Base-by-base conservation (phyloP, 176 grass and related monocot genomes). In the Rhipidocladum racemiflorum region DNA sequence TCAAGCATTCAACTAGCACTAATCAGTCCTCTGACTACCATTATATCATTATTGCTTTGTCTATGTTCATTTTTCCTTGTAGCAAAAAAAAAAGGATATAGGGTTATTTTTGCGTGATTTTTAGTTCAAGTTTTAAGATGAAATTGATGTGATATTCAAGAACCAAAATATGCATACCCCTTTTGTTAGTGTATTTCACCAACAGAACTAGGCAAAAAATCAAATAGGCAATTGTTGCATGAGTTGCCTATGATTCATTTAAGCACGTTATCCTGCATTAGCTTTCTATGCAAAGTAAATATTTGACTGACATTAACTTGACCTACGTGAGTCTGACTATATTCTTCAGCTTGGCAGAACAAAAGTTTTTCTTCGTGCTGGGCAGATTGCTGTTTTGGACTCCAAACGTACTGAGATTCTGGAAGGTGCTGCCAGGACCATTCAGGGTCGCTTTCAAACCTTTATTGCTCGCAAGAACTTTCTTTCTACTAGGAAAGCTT, bases 301-400 rank as follows among this genome's bases (percentile, higher is more conserved):
- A 59, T 66, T 56, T 75, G 14, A 67, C 29, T 87, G 28, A 20
- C 30, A 14, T 83, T 28, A 43, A n/a, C 15, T 48, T 23, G 16
- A 74, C n/a, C 68, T 72, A 48, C 69, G 32, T 42, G 6, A 75
- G 28, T 78, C 62, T 80, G 38, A 81, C 30, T 71, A 65, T 71
- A 69, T 86, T 88, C 44, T 91, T 81, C 91, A 97, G 94, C 94
- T 97, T 88, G 94, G 94, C 79, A 97, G 82, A 80, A 90, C 89
- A 86, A 93, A 34, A 34, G 32, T 34, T 34, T 34, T 34, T 34
- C 32, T 34, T 34, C 32, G 32, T 34, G 32, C 32, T 88, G 94
- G 94, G 72, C 94, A 97, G 75, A 93, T 97, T 79, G 89, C 91
- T 81, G 65, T 91, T 80, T 91, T 97, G 84, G 94, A 97, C 75